phyloP scores from a whole-genome alignment of 1,139 yeast species.

The Taiozyma sp. region DNA sequence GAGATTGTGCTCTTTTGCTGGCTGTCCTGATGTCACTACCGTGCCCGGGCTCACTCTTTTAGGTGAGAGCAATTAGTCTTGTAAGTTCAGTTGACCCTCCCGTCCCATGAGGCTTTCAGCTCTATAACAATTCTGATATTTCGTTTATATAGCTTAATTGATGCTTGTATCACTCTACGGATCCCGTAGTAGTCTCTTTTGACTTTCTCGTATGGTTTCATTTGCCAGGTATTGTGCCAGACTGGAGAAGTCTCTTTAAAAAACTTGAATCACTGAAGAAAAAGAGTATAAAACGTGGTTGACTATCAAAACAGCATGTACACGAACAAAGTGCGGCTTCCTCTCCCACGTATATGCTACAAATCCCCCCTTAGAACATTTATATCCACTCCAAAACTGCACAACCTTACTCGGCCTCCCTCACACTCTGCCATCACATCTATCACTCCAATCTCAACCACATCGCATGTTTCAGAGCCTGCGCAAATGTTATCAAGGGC shows the following conservation, averaged over 20 bases:
- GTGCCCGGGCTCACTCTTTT: neutral
- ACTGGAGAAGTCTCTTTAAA: neutral
- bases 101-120: neutral
- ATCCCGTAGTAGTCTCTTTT: neutral
- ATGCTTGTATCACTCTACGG: neutral
- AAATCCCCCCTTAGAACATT: neutral
- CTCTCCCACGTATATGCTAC: neutral
- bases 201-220: neutral
- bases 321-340: neutral
- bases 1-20: neutral
- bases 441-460: neutral
- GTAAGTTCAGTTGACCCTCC: constrained; percentile 16
- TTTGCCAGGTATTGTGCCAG: neutral
- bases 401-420: neutral
- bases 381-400: neutral
- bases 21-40: neutral
- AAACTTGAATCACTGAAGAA: neutral
- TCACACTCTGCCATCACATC: neutral
- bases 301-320: neutral
- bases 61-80: constrained; percentile 9
- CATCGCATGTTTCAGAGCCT: neutral
- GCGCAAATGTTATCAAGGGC: neutral
- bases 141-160: neutral
- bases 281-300: too few relatives aligned
- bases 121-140: neutral